Base-by-base conservation (phyloP, 2,329 filamentous ascomycete genomes). In the Colletotrichum falcatum region DNA sequence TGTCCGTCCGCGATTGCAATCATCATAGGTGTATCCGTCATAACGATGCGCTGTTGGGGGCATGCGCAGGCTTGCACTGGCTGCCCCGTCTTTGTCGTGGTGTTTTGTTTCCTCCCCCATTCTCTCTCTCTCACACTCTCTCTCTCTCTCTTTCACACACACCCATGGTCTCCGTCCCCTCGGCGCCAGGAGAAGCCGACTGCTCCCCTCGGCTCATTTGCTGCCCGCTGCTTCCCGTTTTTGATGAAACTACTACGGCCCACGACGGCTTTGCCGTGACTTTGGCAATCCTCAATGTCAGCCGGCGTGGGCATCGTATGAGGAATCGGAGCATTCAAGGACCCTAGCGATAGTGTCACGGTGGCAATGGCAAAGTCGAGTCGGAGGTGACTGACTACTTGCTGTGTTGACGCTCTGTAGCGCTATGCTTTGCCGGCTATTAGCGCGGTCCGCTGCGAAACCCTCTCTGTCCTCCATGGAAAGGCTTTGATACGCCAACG, bases 71-170 rank as follows among this genome's bases (percentile, higher is more conserved):
- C 33, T 30, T 53, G 35, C 44, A 59, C 37, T 63, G 30, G 18
- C 37, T 16, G 23, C 33, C 46, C 14, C 35, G 9, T 12, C n/a
- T 35, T 46, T n/a, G 16, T 20, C 35, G n/a, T 46, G n/a, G 37
- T 67, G 12, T 46, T 42, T 61, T 71, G 58, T 62, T 71, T 58
- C 46, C 37, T 70, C 67, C 30, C 49, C 37, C 48, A 46, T 56
- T 71, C 59, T 68, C 68, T 62, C 67, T 63, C 67, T 39, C 53
- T n/a, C n/a, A n/a, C n/a, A n/a, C n/a, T n/a, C n/a, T n/a, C n/a
- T n/a, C n/a, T n/a, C n/a, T n/a, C n/a, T n/a, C n/a, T n/a, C n/a
- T n/a, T n/a, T n/a, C n/a, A n/a, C n/a, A n/a, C 30, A 33, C 30
- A 7, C 30, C 53, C 56, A 42, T 16, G n/a, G 68, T 63, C 53